A percentile compares a stretch with the other conserved stretches of the same genome.
Conservation (phyloP, 805 yeast genomes). For the Ogataea haglerorum region DNA sequence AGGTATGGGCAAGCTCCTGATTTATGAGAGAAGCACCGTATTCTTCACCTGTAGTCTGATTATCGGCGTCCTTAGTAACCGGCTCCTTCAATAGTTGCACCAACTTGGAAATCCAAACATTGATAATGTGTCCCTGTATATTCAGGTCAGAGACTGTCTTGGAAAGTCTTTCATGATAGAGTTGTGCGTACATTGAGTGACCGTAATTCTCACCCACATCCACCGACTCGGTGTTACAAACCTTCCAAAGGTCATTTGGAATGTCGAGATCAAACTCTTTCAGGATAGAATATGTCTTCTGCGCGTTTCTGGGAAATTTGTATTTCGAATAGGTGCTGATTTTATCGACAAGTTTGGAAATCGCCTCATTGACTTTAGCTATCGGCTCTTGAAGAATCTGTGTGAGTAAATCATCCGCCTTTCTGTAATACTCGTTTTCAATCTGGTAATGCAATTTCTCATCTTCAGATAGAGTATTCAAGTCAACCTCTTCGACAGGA, state of each 20-base stretch:
- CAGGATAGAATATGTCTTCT: conserved; percentile 6
- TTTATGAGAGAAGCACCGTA: conserved; percentile 69
- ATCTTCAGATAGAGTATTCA: conserved; percentile 19
- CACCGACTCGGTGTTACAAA: conserved; percentile 5
- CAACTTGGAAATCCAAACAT: conserved; percentile 48
- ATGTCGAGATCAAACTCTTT: neutral
- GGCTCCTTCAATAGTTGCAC: conserved; percentile 44
- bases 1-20: conserved; percentile 67
- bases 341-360: conserved; percentile 22
- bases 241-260: conserved; percentile 1
- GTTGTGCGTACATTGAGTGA: conserved; percentile 18
- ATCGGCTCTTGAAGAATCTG: conserved; percentile 45
- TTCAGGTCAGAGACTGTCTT: conserved; percentile 39
- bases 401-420: conserved; percentile 61
- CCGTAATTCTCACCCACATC: conserved; percentile 12
- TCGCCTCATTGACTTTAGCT: conserved; percentile 33
- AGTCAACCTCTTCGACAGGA: conserved; percentile 23
- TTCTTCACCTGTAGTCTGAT: conserved; percentile 60
- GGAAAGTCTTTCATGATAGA: conserved; percentile 28
- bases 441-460: conserved; percentile 35
- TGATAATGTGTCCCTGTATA: conserved; percentile 47
- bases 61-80: conserved; percentile 31
- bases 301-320: conserved; percentile 1
- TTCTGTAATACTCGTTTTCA: conserved; percentile 53
- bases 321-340: conserved; percentile 13